A percentile compares a stretch with the other conserved stretches of the same genome.
phyloP scores from a whole-genome alignment of 768 basidiomycete species.

The Floccularia luteovirens region DNA sequence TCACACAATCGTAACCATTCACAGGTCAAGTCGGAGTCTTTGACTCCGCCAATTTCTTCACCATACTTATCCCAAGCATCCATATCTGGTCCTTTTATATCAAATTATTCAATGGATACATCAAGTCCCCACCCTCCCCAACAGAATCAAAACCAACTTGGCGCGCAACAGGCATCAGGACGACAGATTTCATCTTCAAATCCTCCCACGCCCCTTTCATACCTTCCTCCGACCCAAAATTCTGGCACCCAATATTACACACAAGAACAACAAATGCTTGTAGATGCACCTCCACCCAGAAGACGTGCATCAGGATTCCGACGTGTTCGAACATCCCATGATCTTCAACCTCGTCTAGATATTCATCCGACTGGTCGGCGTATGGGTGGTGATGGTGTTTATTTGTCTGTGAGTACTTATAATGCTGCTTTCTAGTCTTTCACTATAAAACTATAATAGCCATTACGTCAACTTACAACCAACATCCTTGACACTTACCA shows the following conservation, averaged over 20 bases:
- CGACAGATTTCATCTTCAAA: conserved; percentile 57
- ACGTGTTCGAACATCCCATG: conserved; percentile 66
- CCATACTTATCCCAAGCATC: conserved; percentile 51
- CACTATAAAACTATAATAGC: conserved; percentile 25
- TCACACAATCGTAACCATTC: conserved; percentile 52
- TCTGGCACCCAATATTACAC: conserved; percentile 49
- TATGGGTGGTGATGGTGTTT: conserved; percentile 69
- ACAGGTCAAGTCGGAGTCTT: conserved; percentile 42
- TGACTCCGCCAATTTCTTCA: conserved; percentile 40
- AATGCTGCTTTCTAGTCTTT: conserved; percentile 2
- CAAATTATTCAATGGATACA: conserved; percentile 56
- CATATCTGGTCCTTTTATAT: conserved; percentile 25
- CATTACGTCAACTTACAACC: conserved; percentile 67
- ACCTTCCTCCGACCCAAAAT: conserved; percentile 43
- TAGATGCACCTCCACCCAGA: conserved; percentile 56
- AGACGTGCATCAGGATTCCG: conserved; percentile 73
- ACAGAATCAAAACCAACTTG: conserved; percentile 44
- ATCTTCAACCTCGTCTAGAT: conserved; percentile 73
- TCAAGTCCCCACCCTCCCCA: conserved; percentile 52
- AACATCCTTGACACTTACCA: conserved; percentile 86
- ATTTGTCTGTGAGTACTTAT: conserved; percentile 64
- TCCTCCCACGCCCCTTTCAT: conserved; percentile 69
- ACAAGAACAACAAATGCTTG: conserved; percentile 63
- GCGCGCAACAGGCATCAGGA: conserved; percentile 34
- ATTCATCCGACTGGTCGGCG: conserved; percentile 56